phyloP scores from a whole-genome alignment of 176 grass and related monocot species.

The Aegilops umbellulata region DNA sequence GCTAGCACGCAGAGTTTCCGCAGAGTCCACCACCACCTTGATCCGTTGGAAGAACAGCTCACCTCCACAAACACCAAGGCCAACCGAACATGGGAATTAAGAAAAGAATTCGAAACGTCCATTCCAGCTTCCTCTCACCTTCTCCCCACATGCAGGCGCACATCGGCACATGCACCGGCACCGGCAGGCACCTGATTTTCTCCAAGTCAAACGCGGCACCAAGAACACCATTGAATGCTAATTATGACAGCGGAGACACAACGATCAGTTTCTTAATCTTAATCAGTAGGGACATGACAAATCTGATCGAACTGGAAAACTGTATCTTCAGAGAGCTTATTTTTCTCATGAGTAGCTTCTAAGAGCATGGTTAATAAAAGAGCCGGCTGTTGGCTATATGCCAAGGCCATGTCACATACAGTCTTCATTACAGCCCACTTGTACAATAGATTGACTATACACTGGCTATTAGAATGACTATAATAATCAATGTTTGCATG shows the following conservation, averaged over 20 bases:
- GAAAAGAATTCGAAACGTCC: slow-evolving; percentile 11
- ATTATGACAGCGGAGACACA: background rate
- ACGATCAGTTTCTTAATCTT: background rate
- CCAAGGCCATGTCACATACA: no score
- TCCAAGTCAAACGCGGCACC: slow-evolving; percentile 35
- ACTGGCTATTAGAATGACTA: no score
- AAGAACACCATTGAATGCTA: slow-evolving; percentile 12
- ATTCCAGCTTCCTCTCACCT: slow-evolving; percentile 33
- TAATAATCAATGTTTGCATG: no score
- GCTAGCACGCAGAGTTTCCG: background rate
- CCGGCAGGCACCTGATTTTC: background rate
- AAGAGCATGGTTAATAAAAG: no score
- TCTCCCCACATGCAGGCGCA: slow-evolving; percentile 30
- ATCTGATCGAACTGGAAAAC: background rate
- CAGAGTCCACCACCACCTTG: background rate
- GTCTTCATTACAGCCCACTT: no score
- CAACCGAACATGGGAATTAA: background rate
- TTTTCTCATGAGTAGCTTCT: slow-evolving; percentile 43
- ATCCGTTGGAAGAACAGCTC: slow-evolving; percentile 30
- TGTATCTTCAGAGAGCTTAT: no score
- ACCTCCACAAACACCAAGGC: background rate
- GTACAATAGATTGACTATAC: no score
- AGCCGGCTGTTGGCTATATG: no score
- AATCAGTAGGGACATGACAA: background rate
- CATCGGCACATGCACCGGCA: background rate